Conservation (phyloP, 2,329 filamentous ascomycete genomes). For the Xylariaceae sp. region DNA sequence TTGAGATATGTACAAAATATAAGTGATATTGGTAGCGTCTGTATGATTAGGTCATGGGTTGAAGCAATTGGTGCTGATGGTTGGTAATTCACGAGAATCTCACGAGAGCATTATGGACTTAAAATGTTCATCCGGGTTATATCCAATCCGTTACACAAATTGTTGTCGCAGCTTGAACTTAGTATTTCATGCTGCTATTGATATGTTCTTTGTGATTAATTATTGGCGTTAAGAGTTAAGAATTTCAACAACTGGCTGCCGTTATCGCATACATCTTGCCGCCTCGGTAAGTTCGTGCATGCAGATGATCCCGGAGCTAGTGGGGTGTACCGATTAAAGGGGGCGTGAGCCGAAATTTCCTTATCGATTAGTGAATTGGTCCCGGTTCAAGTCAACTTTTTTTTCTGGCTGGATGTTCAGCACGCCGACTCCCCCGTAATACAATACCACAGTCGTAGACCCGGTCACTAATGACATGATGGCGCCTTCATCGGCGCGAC, state of each 20-base stretch:
- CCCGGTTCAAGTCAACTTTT: slow-evolving; percentile 20
- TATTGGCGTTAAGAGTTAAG: too few species aligned
- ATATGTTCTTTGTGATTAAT: too few species aligned
- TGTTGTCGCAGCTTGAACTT: too few species aligned
- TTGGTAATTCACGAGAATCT: background rate
- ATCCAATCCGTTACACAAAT: too few species aligned
- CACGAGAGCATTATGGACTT: background rate
- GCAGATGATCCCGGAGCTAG: slow-evolving; percentile 7
- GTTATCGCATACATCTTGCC: too few species aligned
- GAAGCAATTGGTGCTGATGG: background rate
- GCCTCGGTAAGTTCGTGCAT: too few species aligned
- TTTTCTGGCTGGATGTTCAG: slow-evolving; percentile 18
- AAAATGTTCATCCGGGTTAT: too few species aligned
- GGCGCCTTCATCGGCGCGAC: slow-evolving; percentile 29
- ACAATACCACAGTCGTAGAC: background rate
- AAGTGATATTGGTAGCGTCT: background rate
- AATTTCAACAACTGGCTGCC: too few species aligned
- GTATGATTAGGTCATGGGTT: slow-evolving; percentile 2
- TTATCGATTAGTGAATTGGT: slow-evolving; percentile 23
- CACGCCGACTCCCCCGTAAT: slow-evolving; percentile 20
- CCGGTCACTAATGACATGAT: slow-evolving; percentile 21
- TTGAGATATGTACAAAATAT: slow-evolving; percentile 3
- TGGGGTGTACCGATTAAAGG: slow-evolving; percentile 16
- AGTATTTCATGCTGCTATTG: too few species aligned
- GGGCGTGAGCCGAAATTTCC: slow-evolving; percentile 6